Conservation (phyloP, 495 filamentous ascomycete species). For the Aspergillus asperescens region DNA sequence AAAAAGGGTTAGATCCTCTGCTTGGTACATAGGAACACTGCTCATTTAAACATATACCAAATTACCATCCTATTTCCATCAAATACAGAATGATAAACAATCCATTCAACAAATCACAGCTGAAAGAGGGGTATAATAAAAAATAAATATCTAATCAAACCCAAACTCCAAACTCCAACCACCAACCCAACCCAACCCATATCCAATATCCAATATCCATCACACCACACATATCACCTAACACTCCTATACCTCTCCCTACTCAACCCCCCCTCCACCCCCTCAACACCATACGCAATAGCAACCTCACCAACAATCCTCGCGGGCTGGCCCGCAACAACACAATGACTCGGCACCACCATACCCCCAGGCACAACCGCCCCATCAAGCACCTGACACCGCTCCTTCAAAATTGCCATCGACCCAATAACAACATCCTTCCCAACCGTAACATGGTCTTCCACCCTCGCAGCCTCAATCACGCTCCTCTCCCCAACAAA, state of each 20-base stretch:
- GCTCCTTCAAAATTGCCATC: slow-evolving; percentile 87
- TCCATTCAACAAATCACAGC: neutral
- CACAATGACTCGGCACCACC: slow-evolving; percentile 82
- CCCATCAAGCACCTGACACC: slow-evolving; percentile 74
- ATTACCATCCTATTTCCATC: too few relatives aligned
- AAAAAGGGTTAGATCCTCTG: slow-evolving; percentile 23
- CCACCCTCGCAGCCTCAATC: slow-evolving; percentile 72
- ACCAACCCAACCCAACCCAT: neutral
- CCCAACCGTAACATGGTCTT: slow-evolving; percentile 79
- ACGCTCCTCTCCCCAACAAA: slow-evolving; percentile 71
- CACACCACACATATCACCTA: too few relatives aligned
- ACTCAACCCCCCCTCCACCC: slow-evolving; percentile 42
- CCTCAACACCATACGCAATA: slow-evolving; percentile 65
- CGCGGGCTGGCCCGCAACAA: slow-evolving; percentile 78
- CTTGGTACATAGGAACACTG: neutral
- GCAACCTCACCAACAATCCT: slow-evolving; percentile 80
- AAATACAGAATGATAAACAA: neutral
- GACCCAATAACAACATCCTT: slow-evolving; percentile 67
- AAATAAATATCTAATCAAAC: neutral
- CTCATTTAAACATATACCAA: too few relatives aligned
- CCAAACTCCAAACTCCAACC: neutral
- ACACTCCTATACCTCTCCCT: slow-evolving; percentile 45
- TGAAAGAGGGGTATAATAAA: slow-evolving; percentile 5
- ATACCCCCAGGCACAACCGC: slow-evolving; percentile 78
- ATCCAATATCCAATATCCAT: neutral